Evolutionary conservation across 2,329 filamentous ascomycete species (phyloP), one percentile per base, ranked within the genome.

Genomic region (Aaosphaeria pasadenensis): DNA sequence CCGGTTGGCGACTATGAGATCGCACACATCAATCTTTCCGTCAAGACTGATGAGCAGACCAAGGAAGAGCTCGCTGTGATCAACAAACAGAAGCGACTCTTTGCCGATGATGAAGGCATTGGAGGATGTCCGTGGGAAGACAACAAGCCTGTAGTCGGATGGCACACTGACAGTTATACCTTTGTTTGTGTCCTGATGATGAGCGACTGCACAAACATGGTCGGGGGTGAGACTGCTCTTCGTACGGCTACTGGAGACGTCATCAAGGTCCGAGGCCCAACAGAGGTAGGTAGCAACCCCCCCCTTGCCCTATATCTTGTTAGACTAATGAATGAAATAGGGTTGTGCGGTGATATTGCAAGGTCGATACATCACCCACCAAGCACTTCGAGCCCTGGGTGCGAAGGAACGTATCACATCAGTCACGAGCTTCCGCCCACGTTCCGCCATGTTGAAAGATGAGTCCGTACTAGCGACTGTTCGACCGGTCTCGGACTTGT

Each of bases 171-270:
- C 63, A 83, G 79, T 59, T 86, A 84, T 59, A 82, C 83, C 0
- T 87, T 86, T 59, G 83, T 87, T n/a, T 86, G 82, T 54, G 83
- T 87, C n/a, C 75, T 78, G 6, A 87, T 86, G 82, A 74, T 86
- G 30, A 83, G 80, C 33, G 82, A 86, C 57, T 84, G 81, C 53
- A 76, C 74, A 0, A 71, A 73, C 35, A 86, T 86, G 83, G 69
- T 83, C 9, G 84, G 84, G 7, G 83, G 84, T 4, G 84, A 86
- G 66, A 86, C 83, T 1, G 82, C 79, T 1, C 63, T 86, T n/a
- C 73, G 75, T 35, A 82, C 73, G 1, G 77, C 71, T 1, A 71
- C 72, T 28, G 81, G 81, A 3, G 74, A 80, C 2, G 71, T 83
- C 11, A 64, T 81, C 50, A 83, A 83, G 62, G 77, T 84, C 41